Percentiles rank a stretch among this genome's conserved stretches.
These are phyloP conservation scores for Henckelia pumila DNA, from an alignment of 257 asterid species.

Conservation along the genomic window DNA sequence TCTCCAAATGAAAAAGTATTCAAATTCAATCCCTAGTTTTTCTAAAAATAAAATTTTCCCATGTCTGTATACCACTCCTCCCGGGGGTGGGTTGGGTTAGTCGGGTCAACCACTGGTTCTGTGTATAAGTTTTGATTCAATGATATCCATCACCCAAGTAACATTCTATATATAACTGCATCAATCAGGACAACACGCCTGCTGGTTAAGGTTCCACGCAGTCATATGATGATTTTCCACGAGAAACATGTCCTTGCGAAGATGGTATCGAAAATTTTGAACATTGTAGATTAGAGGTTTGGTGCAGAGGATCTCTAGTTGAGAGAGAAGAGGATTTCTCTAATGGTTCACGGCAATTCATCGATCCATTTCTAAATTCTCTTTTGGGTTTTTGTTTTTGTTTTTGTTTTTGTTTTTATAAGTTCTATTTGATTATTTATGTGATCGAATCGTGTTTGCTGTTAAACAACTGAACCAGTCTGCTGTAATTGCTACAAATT, in stretches of 20 bases:
- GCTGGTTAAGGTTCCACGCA: constrained; percentile 23
- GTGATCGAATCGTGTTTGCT: constrained; percentile 46
- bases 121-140: constrained; percentile 23
- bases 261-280: constrained; percentile 45
- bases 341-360: constrained; percentile 57
- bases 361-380: constrained; percentile 29
- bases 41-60: not conserved
- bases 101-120: constrained; percentile 12
- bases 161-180: constrained; percentile 3
- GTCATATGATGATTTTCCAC: constrained; percentile 22
- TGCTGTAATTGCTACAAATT: constrained; percentile 28
- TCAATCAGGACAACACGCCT: constrained; percentile 28
- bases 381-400: not conserved
- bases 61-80: too few relatives aligned
- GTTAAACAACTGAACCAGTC: constrained; percentile 25
- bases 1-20: not conserved
- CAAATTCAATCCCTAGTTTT: too few relatives aligned
- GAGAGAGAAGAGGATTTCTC: constrained; percentile 39
- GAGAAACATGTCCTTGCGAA: constrained; percentile 17
- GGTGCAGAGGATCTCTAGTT: constrained; percentile 38
- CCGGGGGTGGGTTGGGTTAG: too few relatives aligned
- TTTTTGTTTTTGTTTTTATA: constrained; percentile 10
- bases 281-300: constrained; percentile 54
- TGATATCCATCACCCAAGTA: constrained; percentile 13
- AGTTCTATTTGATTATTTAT: constrained; percentile 42